phyloP scores from a whole-genome alignment of 192 early-diverging fungal genomes.

The Coemansia sp. region DNA sequence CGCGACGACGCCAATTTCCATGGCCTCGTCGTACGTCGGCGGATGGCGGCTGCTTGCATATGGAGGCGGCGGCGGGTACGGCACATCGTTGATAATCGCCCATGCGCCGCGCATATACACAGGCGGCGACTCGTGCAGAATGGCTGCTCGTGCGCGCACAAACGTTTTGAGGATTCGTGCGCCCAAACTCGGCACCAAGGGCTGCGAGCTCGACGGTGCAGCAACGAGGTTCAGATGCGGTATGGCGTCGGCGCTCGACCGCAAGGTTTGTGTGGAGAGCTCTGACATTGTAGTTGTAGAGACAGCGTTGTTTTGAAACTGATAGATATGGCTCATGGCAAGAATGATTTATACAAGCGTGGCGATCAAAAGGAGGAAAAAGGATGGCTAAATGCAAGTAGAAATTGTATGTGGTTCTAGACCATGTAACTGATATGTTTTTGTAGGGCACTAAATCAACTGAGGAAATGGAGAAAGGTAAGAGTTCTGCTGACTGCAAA shows the following conservation, averaged over 20 bases:
- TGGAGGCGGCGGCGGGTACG: slow-evolving; percentile 49
- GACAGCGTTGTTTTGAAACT: neutral
- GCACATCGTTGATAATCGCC: slow-evolving; percentile 52
- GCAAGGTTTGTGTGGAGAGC: neutral
- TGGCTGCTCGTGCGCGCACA: slow-evolving; percentile 27
- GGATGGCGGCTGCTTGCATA: slow-evolving; percentile 50
- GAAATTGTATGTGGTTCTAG: neutral
- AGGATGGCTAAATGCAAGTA: neutral
- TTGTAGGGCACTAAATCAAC: neutral
- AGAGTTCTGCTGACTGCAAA: neutral
- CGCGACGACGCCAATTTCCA: slow-evolving; percentile 53
- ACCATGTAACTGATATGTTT: neutral
- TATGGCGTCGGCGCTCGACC: neutral
- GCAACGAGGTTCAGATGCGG: neutral
- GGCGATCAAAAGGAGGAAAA: neutral
- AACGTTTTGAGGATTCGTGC: slow-evolving; percentile 27
- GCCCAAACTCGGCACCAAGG: slow-evolving; percentile 11
- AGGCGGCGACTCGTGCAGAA: slow-evolving; percentile 25
- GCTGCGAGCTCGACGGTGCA: neutral
- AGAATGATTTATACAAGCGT: neutral
- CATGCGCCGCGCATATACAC: slow-evolving; percentile 44
- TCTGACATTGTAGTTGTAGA: neutral
- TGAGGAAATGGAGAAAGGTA: neutral
- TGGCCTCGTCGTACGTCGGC: slow-evolving; percentile 43
- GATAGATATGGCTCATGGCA: neutral